phyloP scores from a whole-genome alignment of 129 eudicot genomes.

The Arctium minus region DNA sequence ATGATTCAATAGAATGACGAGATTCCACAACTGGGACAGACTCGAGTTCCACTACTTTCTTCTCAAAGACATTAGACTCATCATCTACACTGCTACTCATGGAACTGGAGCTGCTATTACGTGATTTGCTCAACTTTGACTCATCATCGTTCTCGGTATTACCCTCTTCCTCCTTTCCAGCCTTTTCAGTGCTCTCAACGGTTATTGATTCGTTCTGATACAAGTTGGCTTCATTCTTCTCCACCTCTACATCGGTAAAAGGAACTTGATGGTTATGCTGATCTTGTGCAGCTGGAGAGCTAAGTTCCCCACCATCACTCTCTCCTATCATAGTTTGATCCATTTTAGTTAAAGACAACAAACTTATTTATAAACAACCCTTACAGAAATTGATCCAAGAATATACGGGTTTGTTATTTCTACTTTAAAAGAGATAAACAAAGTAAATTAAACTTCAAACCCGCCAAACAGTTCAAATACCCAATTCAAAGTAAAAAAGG shows the following conservation, averaged over 20 bases:
- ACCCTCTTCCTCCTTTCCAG: conserved; percentile 15
- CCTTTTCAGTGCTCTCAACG: not conserved
- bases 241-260: conserved; percentile 14
- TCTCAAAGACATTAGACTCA: conserved; percentile 33
- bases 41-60: conserved; percentile 19
- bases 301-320: conserved; percentile 40
- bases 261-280: conserved; percentile 16
- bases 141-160: conserved; percentile 23
- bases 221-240: conserved; percentile 16
- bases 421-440: not conserved
- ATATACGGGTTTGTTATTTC: not conserved
- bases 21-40: conserved; percentile 22
- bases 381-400: not conserved
- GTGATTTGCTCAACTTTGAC: conserved; percentile 7
- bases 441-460: too few species aligned
- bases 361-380: not conserved
- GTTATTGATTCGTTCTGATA: conserved; percentile 6
- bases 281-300: conserved; percentile 41
- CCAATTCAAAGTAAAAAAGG: not conserved
- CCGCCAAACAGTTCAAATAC: not conserved
- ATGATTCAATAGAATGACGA: conserved; percentile 6
- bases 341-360: not conserved
- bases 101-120: conserved; percentile 27
- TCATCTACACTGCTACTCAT: conserved; percentile 45
- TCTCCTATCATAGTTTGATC: conserved; percentile 38